Conservation (phyloP, 2,329 filamentous ascomycete species). For the Periconia sp. region DNA sequence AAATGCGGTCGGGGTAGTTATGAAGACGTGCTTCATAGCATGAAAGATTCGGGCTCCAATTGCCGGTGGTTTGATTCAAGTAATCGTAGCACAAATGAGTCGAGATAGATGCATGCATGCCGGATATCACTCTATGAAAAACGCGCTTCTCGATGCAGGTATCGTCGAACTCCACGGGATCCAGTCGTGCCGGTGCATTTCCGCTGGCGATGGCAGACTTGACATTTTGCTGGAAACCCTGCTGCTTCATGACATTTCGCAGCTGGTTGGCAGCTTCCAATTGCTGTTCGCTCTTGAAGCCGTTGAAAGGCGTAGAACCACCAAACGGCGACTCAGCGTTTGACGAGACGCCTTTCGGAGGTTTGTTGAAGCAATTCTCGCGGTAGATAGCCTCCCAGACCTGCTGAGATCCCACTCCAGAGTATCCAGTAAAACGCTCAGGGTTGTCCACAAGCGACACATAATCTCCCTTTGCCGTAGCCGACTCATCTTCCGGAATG, state of each 20-base stretch:
- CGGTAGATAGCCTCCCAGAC: slow-evolving; percentile 97
- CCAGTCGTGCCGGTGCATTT: slow-evolving; percentile 61
- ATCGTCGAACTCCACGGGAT: slow-evolving; percentile 76
- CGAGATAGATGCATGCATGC: slow-evolving; percentile 98
- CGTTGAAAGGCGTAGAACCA: slow-evolving; percentile 43
- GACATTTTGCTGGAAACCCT: slow-evolving; percentile 64
- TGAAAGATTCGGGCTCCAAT: slow-evolving; percentile 86
- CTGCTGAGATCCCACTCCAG: slow-evolving; percentile 79
- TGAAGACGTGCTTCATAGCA: slow-evolving; percentile 91
- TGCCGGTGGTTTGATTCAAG: slow-evolving; percentile 88
- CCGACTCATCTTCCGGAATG: slow-evolving; percentile 89
- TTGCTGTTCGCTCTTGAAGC: slow-evolving; percentile 47
- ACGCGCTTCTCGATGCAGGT: slow-evolving; percentile 98
- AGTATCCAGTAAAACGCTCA: slow-evolving; percentile 93
- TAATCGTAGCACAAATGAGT: slow-evolving; percentile 96
- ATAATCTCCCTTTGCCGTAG: slow-evolving; percentile 87
- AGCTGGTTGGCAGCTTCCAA: slow-evolving; percentile 62
- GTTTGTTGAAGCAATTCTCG: slow-evolving; percentile 86
- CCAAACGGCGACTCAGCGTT: slow-evolving; percentile 40
- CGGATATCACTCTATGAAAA: slow-evolving; percentile 91
- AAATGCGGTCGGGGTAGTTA: slow-evolving; percentile 82
- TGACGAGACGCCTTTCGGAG: slow-evolving; percentile 34
- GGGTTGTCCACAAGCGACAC: slow-evolving; percentile 92
- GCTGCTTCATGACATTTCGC: slow-evolving; percentile 60
- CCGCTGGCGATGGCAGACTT: slow-evolving; percentile 55